These are phyloP conservation scores for Dunaliella salina DNA, from an alignment of 163 green algal species.

Conservation along the genomic window DNA sequence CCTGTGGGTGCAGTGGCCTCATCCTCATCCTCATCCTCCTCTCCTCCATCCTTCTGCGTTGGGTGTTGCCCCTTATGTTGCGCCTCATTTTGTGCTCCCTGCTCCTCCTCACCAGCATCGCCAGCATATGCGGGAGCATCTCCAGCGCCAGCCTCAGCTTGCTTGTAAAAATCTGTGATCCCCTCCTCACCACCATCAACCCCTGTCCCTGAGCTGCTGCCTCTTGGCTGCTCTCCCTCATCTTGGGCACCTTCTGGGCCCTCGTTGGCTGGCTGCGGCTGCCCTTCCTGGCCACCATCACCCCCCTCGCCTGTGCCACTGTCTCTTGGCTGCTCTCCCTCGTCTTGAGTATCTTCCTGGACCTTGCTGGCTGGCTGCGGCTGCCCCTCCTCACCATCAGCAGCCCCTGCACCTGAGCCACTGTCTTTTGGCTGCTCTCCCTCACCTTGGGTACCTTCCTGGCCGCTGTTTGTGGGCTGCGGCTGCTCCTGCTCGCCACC, in stretches of 20 bases:
- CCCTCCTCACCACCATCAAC: too few species aligned
- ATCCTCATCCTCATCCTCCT: slow-evolving; percentile 2
- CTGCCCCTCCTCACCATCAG: neutral
- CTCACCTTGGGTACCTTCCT: neutral
- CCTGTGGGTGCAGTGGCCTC: neutral
- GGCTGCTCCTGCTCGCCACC: neutral
- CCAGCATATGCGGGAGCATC: too few species aligned
- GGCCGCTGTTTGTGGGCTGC: neutral
- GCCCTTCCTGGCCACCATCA: neutral
- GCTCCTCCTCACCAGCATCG: neutral
- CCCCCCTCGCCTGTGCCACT: neutral
- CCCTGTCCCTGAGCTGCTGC: neutral
- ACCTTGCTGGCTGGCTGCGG: neutral
- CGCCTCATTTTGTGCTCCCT: neutral
- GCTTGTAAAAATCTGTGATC: too few species aligned
- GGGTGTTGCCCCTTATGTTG: too few species aligned
- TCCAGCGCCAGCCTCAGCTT: too few species aligned
- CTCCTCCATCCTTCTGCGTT: neutral
- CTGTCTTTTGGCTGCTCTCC: neutral
- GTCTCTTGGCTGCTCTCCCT: neutral
- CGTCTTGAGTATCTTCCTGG: neutral
- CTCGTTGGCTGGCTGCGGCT: neutral
- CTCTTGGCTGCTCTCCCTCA: neutral
- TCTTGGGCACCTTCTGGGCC: neutral
- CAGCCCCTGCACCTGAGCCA: neutral